phyloP scores from a whole-genome alignment of 345 rosid genomes.

The Linum tenue region DNA sequence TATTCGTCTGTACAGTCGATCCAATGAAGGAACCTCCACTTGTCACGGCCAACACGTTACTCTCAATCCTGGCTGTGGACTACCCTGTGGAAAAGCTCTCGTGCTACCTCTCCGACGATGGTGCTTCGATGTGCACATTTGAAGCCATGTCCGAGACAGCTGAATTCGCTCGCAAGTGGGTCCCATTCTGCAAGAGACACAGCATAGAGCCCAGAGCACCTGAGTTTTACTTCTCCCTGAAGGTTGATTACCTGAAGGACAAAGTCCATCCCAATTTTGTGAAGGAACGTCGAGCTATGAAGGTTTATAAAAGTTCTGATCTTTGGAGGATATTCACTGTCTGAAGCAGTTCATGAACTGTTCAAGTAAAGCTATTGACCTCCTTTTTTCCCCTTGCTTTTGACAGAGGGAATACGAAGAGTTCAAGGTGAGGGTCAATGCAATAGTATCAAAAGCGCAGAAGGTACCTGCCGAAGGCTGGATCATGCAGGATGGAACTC shows the following conservation, averaged over 20 bases:
- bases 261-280: constrained; percentile 94
- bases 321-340: neutral
- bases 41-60: constrained; percentile 75
- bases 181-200: constrained; percentile 28
- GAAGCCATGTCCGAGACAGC: constrained; percentile 73
- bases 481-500: constrained; percentile 98
- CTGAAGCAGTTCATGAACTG: neutral
- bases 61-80: constrained; percentile 93
- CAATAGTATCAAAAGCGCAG: constrained; percentile 74
- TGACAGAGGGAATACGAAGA: constrained; percentile 92
- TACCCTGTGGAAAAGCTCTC: constrained; percentile 89
- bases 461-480: constrained; percentile 84
- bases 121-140: constrained; percentile 94
- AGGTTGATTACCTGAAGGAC: constrained; percentile 91
- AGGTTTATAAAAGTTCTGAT: constrained; percentile 34
- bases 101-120: constrained; percentile 91
- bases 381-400: neutral
- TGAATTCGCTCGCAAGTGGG: constrained; percentile 28
- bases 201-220: constrained; percentile 32
- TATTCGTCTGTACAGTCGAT: constrained; percentile 96
- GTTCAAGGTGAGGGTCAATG: constrained; percentile 84
- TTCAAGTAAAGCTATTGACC: neutral
- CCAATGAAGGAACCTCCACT: constrained; percentile 99
- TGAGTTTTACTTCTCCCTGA: constrained; percentile 30
- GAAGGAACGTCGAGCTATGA: constrained; percentile 93